Base-by-base conservation (phyloP, 768 basidiomycete genomes). In the Nevesoporus exiguus region DNA sequence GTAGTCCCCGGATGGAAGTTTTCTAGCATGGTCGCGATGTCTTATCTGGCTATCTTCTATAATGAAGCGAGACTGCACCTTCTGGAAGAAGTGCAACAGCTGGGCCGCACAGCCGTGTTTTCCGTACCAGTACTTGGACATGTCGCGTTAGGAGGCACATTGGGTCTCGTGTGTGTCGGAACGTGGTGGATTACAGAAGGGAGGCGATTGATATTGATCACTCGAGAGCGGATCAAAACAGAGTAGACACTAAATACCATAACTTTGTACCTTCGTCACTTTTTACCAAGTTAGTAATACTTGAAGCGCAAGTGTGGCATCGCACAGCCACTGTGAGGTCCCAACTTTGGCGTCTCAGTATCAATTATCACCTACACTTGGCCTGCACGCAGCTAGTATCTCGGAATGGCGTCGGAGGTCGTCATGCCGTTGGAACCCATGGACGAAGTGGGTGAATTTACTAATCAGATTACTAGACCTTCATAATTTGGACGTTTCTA, bases 121-220 rank as follows among this genome's bases (percentile, higher is more conserved):
- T 61, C 59, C 22, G 11, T 24, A 19, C 41, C 24, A 1, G 60
- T 71, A 11, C 47, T 73, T 15, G 22, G 29, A 13, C 67, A 71
- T 51, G 52, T 73, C 17, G 57, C 53, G 2, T 52, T 70, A 46
- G 71, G 70, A 30, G 57, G 52, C 34, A 59, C 47, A 11, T 41
- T 71, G 41, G 66, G 64, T 13, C 37, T 73, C 22, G 33, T 43
- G 19, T 71, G 68, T 58, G 33, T 66, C 44, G 61, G 55, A 21
- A 14, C 59, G 33, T 71, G 69, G 69, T 71, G 71, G 71, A 29
- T 59, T 29, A 66, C 71, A 22, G 58, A 61, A 40, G 67, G 69
- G 9, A 65, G 53, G 19, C 47, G 41, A n/a, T 36, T 69, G 50
- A 33, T 71, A n/a, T 36, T 69, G 50, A 33, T 71, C 9, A 22